phyloP scores from a whole-genome alignment of 2,329 filamentous ascomycete species.

The Rhinocladiella similis region DNA sequence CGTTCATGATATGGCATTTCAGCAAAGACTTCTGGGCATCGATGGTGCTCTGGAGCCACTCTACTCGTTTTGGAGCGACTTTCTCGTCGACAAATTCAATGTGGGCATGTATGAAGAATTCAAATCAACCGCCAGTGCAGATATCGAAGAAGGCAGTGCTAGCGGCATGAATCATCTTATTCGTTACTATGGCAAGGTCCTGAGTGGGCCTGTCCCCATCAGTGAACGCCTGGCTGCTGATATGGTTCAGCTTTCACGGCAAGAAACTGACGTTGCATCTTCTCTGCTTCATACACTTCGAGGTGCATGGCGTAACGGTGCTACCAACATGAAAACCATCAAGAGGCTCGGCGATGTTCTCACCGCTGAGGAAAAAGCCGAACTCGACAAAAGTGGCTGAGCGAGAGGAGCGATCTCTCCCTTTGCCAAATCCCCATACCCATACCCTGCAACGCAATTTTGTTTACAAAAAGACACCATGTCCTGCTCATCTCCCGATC shows the following conservation, averaged over 20 bases:
- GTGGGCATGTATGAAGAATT: conserved; percentile 74
- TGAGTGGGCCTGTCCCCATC: conserved; percentile 53
- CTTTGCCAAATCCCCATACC: background rate
- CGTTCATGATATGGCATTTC: conserved; percentile 22
- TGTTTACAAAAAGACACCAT: conserved; percentile 3
- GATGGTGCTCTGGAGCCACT: conserved; percentile 47
- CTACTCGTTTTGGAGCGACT: conserved; percentile 75
- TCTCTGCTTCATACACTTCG: conserved; percentile 54
- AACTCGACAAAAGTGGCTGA: conserved; percentile 40
- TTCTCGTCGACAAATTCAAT: conserved; percentile 73
- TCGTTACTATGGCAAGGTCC: conserved; percentile 63
- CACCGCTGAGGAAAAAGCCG: conserved; percentile 51
- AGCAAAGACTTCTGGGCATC: conserved; percentile 41
- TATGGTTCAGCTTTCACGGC: conserved; percentile 56
- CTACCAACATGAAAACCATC: conserved; percentile 56
- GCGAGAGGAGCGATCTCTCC: background rate
- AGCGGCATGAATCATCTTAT: conserved; percentile 64
- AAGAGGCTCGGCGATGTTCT: conserved; percentile 57
- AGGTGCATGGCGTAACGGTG: conserved; percentile 55
- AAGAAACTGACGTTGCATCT: conserved; percentile 44
- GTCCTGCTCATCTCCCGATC: conserved; percentile 12
- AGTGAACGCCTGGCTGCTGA: conserved; percentile 55
- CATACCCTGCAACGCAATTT: conserved; percentile 3
- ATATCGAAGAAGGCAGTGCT: conserved; percentile 54
- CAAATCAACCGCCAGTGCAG: conserved; percentile 64